Base-by-base conservation (phyloP, 805 yeast species). In the Kluyveromyces dobzhanskii region DNA sequence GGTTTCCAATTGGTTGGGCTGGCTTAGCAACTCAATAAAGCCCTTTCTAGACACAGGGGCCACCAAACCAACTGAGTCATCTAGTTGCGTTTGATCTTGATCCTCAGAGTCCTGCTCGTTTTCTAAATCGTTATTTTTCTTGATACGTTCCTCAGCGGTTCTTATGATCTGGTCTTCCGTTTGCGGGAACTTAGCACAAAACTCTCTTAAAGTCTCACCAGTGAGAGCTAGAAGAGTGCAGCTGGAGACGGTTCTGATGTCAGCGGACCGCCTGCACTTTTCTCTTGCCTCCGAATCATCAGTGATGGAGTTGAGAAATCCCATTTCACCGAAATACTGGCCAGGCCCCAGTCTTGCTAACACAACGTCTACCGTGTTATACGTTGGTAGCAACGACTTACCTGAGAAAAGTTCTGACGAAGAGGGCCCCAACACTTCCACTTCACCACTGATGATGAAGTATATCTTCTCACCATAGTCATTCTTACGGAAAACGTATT, bases 281-380 rank as follows among this genome's bases (percentile, higher is more conserved):
- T 42, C 34, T 16, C 38, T 17, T 13, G 18, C 27, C 27, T 40
- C 43, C 8, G 46, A 37, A 12, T 52, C 50, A 33, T 61, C 54
- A 17, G 64, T 57, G 16, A 77, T 49, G 10, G 68, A 67, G 3
- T 75, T 63, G 30, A 82, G 57, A 48, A 81, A 82, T 0, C 85
- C 73, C 79, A 81, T 78, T 56, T 81, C 90, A 17, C 92, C 92
- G 60, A 82, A 80, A 57, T 78, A 80, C 25, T 77, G 70, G 16
- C 83, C 85, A 12, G 75, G 59, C 2, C 75, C 69, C 18, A 83
- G 60, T 41, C 85, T 66, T 3, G 84, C 86, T 28, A 76, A 54
- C 2, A 40, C 30, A 11, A 37, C 34, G 14, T 43, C 46, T 3
- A 39, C 35, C 11, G 23, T n/a, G 12, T 29, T 35, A 1, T 70